phyloP scores from a whole-genome alignment of 768 basidiomycete species.

The Filobasidium wieringae region DNA sequence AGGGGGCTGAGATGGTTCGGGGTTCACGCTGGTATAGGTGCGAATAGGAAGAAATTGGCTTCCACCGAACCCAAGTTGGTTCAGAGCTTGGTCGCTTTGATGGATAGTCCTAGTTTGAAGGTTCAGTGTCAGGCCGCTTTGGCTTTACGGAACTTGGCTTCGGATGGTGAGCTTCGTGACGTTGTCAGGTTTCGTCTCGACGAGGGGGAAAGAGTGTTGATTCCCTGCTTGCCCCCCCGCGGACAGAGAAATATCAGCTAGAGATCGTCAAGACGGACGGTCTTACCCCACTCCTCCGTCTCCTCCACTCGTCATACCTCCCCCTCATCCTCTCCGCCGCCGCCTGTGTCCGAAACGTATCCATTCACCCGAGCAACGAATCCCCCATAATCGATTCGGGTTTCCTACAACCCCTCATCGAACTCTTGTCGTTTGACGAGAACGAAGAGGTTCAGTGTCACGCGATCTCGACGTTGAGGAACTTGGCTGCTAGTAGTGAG shows the following conservation, averaged over 20 bases:
- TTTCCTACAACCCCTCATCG: conserved; percentile 90
- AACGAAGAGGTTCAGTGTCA: conserved; percentile 99
- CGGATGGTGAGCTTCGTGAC: conserved; percentile 57
- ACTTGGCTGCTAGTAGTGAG: conserved; percentile 91
- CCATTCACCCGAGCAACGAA: conserved; percentile 96
- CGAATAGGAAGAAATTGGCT: conserved; percentile 87
- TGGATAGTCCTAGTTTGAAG: conserved; percentile 95
- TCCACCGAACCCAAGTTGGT: conserved; percentile 90
- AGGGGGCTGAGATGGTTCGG: background rate
- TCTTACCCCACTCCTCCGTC: conserved; percentile 76
- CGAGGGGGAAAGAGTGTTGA: background rate
- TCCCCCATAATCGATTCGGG: conserved; percentile 98
- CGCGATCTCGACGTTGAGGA: conserved; percentile 91
- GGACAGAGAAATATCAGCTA: conserved; percentile 87
- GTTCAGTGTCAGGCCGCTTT: conserved; percentile 98
- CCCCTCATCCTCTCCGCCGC: conserved; percentile 96
- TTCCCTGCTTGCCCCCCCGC: background rate
- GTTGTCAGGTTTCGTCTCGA: background rate
- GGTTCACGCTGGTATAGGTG: conserved; percentile 43
- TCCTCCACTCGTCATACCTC: conserved; percentile 90
- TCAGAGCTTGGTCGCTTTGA: conserved; percentile 78
- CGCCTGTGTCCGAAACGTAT: conserved; percentile 97
- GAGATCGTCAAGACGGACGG: conserved; percentile 97
- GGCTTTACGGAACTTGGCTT: conserved; percentile 89
- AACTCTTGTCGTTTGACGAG: conserved; percentile 92